These are phyloP conservation scores for Seiridium cupressi DNA, from an alignment of 2,329 filamentous ascomycete species.

Conservation along the genomic window DNA sequence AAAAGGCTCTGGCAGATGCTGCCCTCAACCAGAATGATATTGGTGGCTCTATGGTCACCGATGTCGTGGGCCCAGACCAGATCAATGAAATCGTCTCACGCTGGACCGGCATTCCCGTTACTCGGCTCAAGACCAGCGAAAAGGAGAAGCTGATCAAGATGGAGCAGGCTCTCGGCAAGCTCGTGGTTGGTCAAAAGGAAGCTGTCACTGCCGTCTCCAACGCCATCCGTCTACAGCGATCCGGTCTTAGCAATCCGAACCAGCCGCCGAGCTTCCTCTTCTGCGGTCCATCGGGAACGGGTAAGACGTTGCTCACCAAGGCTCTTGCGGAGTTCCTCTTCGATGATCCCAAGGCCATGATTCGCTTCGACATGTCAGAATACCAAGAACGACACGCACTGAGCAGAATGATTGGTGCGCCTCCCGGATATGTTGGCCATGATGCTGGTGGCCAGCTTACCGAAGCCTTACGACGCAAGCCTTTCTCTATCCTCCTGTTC, in stretches of 20 bases:
- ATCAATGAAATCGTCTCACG: constrained; percentile 98
- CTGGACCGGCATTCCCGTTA: constrained; percentile 98
- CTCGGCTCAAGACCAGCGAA: constrained; percentile 87
- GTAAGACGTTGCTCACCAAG: constrained; percentile 96
- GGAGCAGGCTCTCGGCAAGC: constrained; percentile 80
- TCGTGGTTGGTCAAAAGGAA: constrained; percentile 92
- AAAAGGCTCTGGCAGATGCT: constrained; percentile 77
- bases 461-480: constrained; percentile 87
- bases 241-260: constrained; percentile 92
- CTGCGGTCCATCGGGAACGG: constrained; percentile 96
- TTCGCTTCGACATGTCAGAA: constrained; percentile 99
- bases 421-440: constrained; percentile 94
- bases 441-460: constrained; percentile 95
- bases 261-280: constrained; percentile 98
- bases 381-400: constrained; percentile 97
- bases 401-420: constrained; percentile 95
- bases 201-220: constrained; percentile 92
- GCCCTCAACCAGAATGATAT: constrained; percentile 60
- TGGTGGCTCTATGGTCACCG: constrained; percentile 77
- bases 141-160: constrained; percentile 98
- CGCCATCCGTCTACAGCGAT: constrained; percentile 91
- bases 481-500: constrained; percentile 96
- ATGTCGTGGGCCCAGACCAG: constrained; percentile 92
- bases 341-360: constrained; percentile 96
- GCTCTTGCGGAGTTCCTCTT: constrained; percentile 97